Evolutionary conservation across 2,329 filamentous ascomycete genomes (phyloP).

Genomic region (Sclerotiophoma versabilis): DNA sequence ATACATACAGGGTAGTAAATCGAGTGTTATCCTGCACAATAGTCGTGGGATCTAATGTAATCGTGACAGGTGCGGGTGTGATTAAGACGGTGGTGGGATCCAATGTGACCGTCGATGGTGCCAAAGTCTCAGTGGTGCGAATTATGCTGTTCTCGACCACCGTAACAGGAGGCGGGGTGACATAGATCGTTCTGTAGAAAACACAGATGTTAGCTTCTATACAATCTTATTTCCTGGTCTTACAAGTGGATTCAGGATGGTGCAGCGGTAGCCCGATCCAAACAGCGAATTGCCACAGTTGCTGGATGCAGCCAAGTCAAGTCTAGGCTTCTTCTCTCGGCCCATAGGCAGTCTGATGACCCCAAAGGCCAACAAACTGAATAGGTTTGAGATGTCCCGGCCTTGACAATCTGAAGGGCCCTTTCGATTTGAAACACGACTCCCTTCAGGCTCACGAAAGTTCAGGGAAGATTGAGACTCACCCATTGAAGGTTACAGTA

Average conservation of each 20-base stretch:
- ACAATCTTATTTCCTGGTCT: neutral
- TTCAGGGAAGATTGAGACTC: too few species aligned
- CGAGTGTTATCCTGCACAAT: neutral
- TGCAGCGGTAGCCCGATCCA: too few species aligned
- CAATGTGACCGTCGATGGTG: neutral
- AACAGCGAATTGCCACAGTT: neutral
- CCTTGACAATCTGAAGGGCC: too few species aligned
- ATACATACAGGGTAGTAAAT: slow-evolving; percentile 2
- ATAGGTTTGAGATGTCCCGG: too few species aligned
- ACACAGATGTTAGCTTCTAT: neutral
- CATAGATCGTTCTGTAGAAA: neutral
- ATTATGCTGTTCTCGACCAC: slow-evolving; percentile 4
- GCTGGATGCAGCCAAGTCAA: too few species aligned
- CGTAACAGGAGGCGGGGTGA: slow-evolving; percentile 8
- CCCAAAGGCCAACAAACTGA: too few species aligned
- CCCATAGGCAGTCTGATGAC: too few species aligned
- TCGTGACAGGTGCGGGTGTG: neutral
- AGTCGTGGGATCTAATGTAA: slow-evolving; percentile 3
- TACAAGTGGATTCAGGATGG: too few species aligned
- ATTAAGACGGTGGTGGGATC: neutral
- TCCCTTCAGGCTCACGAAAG: too few species aligned
- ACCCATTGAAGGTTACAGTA: slow-evolving; percentile 9
- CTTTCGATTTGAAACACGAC: too few species aligned
- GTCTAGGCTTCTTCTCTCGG: too few species aligned
- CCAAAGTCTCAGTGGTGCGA: slow-evolving; percentile 8